These are phyloP conservation scores for Euphrasia arctica DNA, from an alignment of 305 asterid species.

Conservation along the genomic window DNA sequence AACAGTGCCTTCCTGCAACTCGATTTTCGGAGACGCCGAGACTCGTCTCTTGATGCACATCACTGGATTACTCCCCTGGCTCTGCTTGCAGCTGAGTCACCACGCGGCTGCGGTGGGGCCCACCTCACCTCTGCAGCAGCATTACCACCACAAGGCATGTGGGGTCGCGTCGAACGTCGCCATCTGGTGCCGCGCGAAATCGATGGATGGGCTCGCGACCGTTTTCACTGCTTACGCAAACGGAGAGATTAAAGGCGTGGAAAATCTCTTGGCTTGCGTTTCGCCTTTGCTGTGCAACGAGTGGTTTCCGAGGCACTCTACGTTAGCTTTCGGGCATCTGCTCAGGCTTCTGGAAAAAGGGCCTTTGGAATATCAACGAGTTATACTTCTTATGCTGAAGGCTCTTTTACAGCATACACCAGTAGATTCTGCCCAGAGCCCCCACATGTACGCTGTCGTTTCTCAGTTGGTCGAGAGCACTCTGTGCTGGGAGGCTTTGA, in stretches of 20 bases:
- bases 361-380: slow-evolving; percentile 89
- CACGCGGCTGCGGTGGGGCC: slow-evolving; percentile 59
- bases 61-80: slow-evolving; percentile 97
- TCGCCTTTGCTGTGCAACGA: slow-evolving; percentile 89
- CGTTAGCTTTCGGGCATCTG: slow-evolving; percentile 93
- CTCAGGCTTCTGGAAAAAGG: slow-evolving; percentile 89
- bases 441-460: slow-evolving; percentile 96
- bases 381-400: slow-evolving; percentile 86
- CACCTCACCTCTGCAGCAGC: slow-evolving; percentile 60
- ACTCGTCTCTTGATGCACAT: slow-evolving; percentile 96
- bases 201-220: slow-evolving; percentile 76
- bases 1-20: slow-evolving; percentile 95
- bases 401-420: slow-evolving; percentile 98
- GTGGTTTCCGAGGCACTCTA: slow-evolving; percentile 97
- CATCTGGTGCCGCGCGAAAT: slow-evolving; percentile 95
- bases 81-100: slow-evolving; percentile 91
- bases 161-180: slow-evolving; percentile 76
- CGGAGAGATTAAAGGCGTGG: slow-evolving; percentile 75
- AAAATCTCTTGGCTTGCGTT: slow-evolving; percentile 88
- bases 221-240: slow-evolving; percentile 82
- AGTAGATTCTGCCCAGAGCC: slow-evolving; percentile 95
- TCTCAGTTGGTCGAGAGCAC: slow-evolving; percentile 98
- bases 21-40: slow-evolving; percentile 88
- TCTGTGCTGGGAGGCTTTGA: slow-evolving; percentile 97
- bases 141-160: slow-evolving; percentile 78